Evolutionary conservation across 2,329 filamentous ascomycete genomes (phyloP).

Genomic region (Claviceps maximensis): DNA sequence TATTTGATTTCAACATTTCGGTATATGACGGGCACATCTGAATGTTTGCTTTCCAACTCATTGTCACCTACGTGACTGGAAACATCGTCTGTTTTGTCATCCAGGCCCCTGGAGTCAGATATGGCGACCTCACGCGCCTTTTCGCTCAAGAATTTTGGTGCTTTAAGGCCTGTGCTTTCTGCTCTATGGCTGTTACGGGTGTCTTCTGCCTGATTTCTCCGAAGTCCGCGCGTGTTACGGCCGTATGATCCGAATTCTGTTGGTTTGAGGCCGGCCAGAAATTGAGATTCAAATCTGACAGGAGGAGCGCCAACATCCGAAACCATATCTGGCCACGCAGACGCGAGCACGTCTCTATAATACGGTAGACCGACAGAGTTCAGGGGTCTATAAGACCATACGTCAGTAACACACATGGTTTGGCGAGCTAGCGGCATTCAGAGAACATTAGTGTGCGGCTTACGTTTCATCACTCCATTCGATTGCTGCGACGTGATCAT

Average conservation of each 20-base stretch:
- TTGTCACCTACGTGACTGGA: slow-evolving; percentile 52
- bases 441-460: slow-evolving; percentile 17
- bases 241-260: slow-evolving; percentile 69
- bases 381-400: slow-evolving; percentile 43
- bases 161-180: slow-evolving; percentile 47
- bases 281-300: slow-evolving; percentile 55
- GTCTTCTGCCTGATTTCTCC: slow-evolving; percentile 73
- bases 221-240: slow-evolving; percentile 57
- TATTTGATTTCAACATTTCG: slow-evolving; percentile 96
- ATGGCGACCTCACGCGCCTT: slow-evolving; percentile 60
- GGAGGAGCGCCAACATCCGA: slow-evolving; percentile 81
- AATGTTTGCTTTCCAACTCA: slow-evolving; percentile 60
- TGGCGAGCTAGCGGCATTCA: background rate
- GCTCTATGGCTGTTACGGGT: slow-evolving; percentile 51
- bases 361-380: slow-evolving; percentile 85
- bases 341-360: slow-evolving; percentile 77
- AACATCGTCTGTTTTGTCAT: slow-evolving; percentile 40
- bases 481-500: slow-evolving; percentile 42
- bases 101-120: slow-evolving; percentile 26
- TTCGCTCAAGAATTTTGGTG: slow-evolving; percentile 90
- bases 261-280: slow-evolving; percentile 54
- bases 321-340: slow-evolving; percentile 77
- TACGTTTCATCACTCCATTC: slow-evolving; percentile 62
- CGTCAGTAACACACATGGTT: slow-evolving; percentile 5
- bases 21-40: slow-evolving; percentile 80